phyloP scores from a whole-genome alignment of 371 early-diverging fungal genomes.

The Rhizopus sp. region DNA sequence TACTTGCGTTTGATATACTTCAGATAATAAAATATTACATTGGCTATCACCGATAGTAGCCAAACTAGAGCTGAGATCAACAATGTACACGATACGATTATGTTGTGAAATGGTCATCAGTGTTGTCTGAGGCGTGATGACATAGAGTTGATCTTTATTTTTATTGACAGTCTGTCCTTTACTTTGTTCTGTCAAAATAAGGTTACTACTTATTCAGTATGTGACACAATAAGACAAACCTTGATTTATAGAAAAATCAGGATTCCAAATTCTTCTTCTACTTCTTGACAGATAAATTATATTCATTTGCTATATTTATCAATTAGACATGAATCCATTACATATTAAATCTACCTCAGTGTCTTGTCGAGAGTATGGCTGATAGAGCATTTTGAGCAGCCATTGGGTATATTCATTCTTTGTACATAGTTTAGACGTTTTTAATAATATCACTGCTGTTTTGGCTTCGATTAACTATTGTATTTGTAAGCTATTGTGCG shows the following conservation, averaged over 20 bases:
- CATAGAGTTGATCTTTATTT: slow-evolving; percentile 31
- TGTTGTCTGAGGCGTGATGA: slow-evolving; percentile 67
- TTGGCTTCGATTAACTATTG: slow-evolving; percentile 44
- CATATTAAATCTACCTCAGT: slow-evolving; percentile 30
- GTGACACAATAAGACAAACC: slow-evolving; percentile 12
- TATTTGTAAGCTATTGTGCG: too few species aligned
- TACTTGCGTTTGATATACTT: slow-evolving; percentile 60
- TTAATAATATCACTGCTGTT: slow-evolving; percentile 42
- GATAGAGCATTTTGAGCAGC: slow-evolving; percentile 44
- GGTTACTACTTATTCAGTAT: slow-evolving; percentile 1
- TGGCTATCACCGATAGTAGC: slow-evolving; percentile 67
- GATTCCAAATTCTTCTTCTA: slow-evolving; percentile 40
- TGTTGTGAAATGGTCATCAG: slow-evolving; percentile 61
- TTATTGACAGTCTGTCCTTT: slow-evolving; percentile 6
- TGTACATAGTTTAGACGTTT: slow-evolving; percentile 36
- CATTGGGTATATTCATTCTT: slow-evolving; percentile 54
- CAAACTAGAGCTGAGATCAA: slow-evolving; percentile 76
- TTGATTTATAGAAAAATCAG: slow-evolving; percentile 31
- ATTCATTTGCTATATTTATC: slow-evolving; percentile 25
- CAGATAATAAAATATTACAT: slow-evolving; percentile 54
- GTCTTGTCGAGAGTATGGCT: slow-evolving; percentile 36
- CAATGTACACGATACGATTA: slow-evolving; percentile 71
- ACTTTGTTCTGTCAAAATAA: slow-evolving; percentile 6
- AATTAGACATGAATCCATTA: not conserved
- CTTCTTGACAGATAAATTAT: slow-evolving; percentile 43